Base-by-base conservation (phyloP, 176 grass and related monocot species). In the sorghum (Sorghum bicolor) region DNA sequence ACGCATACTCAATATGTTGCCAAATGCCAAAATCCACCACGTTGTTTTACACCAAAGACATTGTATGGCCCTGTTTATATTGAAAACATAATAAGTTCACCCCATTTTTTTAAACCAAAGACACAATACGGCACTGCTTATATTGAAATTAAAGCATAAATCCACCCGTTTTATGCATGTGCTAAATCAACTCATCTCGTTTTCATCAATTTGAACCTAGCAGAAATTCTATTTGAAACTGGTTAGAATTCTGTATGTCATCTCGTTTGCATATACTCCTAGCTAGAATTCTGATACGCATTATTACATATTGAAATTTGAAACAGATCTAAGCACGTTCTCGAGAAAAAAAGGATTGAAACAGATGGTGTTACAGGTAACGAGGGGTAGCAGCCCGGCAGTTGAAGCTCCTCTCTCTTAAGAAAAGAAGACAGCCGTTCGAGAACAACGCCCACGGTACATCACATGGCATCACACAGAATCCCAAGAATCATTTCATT, bases 391-490 rank as follows among this genome's bases (percentile, higher is more conserved):
- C 4, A 45, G 8, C 11, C 5, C 39, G n/a, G 62, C 20, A 32
- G 40, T 33, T 26, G 1, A 29, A 47, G 17, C 26, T 79, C 40
- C 22, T 47, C 74, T 52, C 24, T 14, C 19, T 66, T 31, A 50
- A 33, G 60, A 66, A 47, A 12, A 47, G n/a, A 64, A 44, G 41
- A 67, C 48, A 36, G 12, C 47, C 5, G 25, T 43, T 33, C 1
- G 29, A 66, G 64, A 75, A 65, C 36, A 85, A 55, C 72, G 64
- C 83, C 55, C 41, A 57, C 2, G 52, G 20, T 22, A 77, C 31
- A 86, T 82, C 50, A 87, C 88, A 90, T 90, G 80, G 80, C 69
- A 39, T 43, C 88, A 83, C 88, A 83, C 73, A 62, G 68, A 78
- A 79, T 69, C 74, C 60, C 62, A 75, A 83, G 80, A 80, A 87